Conservation (phyloP, 257 asterid genomes). For the Cinchona pubescens region DNA sequence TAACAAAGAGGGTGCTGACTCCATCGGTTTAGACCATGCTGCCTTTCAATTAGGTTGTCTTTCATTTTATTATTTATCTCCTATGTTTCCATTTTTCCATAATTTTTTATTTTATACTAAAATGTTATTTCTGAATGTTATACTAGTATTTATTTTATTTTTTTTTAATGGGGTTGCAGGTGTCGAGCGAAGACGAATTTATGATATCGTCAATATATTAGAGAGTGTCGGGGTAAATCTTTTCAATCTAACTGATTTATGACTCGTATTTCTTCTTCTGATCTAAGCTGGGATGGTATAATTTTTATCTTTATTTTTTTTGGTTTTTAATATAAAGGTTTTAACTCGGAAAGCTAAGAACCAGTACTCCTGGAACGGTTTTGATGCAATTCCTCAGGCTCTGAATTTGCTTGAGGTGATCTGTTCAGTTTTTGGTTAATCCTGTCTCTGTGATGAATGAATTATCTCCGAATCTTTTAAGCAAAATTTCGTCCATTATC, state of each 20-base stretch:
- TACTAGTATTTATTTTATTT: no score
- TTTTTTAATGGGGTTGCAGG: not conserved
- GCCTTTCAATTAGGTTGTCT: not conserved
- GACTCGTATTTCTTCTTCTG: not conserved
- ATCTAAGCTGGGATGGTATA: not conserved
- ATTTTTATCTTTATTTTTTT: no score
- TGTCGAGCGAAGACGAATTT: not conserved
- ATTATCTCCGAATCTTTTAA: not conserved
- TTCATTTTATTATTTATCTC: not conserved
- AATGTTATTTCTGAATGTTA: not conserved
- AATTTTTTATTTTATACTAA: no score
- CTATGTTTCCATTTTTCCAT: not conserved
- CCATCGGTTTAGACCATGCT: not conserved
- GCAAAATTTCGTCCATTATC: constrained; percentile 17
- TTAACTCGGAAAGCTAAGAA: not conserved
- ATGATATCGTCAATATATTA: not conserved
- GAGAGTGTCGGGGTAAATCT: not conserved
- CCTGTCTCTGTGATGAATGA: not conserved
- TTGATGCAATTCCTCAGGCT: not conserved
- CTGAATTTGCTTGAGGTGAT: not conserved
- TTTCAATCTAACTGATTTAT: no score
- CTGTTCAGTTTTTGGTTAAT: not conserved
- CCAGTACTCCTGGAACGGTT: not conserved
- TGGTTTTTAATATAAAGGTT: not conserved
- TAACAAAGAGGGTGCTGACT: not conserved